A percentile compares a stretch with the other conserved stretches of the same genome.
Conservation (phyloP, 805 yeast genomes). For the Pichia phayaonensis region DNA sequence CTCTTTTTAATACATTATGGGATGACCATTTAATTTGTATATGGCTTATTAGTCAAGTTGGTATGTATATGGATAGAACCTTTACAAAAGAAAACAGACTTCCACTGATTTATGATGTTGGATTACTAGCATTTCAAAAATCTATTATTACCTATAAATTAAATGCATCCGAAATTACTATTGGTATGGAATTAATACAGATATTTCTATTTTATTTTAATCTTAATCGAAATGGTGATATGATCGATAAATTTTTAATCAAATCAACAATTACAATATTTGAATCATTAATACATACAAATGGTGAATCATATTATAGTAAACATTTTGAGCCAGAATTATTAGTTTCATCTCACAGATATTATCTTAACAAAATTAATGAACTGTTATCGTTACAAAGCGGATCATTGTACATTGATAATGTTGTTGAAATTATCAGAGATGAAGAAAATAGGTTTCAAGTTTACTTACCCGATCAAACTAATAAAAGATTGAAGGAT, state of each 20-base stretch:
- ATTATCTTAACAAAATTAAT: constrained; percentile 41
- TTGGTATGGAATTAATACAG: constrained; percentile 44
- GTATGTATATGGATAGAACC: constrained; percentile 82
- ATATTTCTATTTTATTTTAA: constrained; percentile 49
- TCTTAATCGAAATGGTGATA: constrained; percentile 44
- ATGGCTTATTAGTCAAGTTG: constrained; percentile 74
- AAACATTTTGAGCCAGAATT: constrained; percentile 61
- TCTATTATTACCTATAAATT: constrained; percentile 42
- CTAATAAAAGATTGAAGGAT: constrained; percentile 46
- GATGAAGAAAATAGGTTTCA: constrained; percentile 56
- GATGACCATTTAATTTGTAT: constrained; percentile 62
- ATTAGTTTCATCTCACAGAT: constrained; percentile 45
- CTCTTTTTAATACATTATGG: constrained; percentile 45
- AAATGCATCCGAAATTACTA: constrained; percentile 27
- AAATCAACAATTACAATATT: constrained; percentile 62
- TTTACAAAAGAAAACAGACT: constrained; percentile 62
- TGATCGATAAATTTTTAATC: constrained; percentile 50
- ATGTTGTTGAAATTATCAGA: constrained; percentile 42
- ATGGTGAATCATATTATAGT: constrained; percentile 55
- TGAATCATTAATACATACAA: constrained; percentile 51
- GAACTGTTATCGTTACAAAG: constrained; percentile 36
- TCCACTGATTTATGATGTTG: constrained; percentile 64
- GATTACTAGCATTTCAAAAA: constrained; percentile 59
- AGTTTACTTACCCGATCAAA: constrained; percentile 45
- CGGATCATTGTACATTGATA: constrained; percentile 50